phyloP scores from a whole-genome alignment of 768 basidiomycete species.

The Serendipita sp. region DNA sequence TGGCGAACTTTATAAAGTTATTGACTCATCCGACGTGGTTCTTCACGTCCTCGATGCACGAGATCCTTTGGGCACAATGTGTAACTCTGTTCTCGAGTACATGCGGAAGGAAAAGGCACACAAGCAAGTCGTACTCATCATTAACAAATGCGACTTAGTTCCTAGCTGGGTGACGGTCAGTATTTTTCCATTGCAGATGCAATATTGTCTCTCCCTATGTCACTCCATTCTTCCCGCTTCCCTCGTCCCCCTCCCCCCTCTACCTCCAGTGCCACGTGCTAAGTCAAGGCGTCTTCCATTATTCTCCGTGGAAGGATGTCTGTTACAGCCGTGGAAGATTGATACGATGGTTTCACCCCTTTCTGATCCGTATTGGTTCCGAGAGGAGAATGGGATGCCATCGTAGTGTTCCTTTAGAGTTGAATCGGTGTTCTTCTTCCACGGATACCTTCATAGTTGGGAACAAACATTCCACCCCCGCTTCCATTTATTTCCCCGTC shows the following conservation, averaged over 20 bases:
- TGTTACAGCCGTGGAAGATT: constrained; percentile 38
- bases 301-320: constrained; percentile 14
- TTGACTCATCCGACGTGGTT: constrained; percentile 95
- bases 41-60: constrained; percentile 91
- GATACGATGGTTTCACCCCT: constrained; percentile 16
- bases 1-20: constrained; percentile 97
- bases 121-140: constrained; percentile 83
- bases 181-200: constrained; percentile 11
- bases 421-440: constrained; percentile 19
- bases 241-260: background rate
- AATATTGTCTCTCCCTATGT: background rate
- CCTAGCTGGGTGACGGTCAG: constrained; percentile 97
- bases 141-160: constrained; percentile 97
- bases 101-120: constrained; percentile 92
- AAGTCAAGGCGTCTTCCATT: constrained; percentile 24
- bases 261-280: constrained; percentile 22
- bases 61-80: constrained; percentile 89
- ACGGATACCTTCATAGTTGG: constrained; percentile 26
- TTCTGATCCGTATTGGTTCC: constrained; percentile 20
- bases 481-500: background rate
- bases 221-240: background rate
- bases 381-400: constrained; percentile 19
- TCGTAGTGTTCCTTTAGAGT: constrained; percentile 25
- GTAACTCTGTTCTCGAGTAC: constrained; percentile 84
- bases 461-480: constrained; percentile 22